Base-by-base conservation (phyloP, 2,329 filamentous ascomycete species). In the Paecilomyces sp. region DNA sequence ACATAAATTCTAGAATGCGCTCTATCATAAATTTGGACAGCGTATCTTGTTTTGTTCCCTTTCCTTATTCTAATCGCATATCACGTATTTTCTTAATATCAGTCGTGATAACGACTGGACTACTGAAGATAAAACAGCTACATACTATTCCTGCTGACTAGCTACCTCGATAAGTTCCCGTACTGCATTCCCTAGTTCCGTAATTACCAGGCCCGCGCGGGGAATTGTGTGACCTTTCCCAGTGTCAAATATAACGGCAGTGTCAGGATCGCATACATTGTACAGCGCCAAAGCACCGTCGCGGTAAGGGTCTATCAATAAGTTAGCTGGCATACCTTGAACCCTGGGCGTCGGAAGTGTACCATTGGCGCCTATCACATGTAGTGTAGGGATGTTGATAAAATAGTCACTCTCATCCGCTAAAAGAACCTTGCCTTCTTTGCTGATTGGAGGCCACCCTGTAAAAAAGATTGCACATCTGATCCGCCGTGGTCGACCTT, bases 211-310 rank as follows among this genome's bases (percentile, higher is more conserved):
- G 3, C 54, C 60, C 9, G 50, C 25, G 13, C 83, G 75, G 0
- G 85, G 85, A 3, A 88, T 74, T 0, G 83, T 86, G 66, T 88
- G 85, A 0, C 85, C 85, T 65, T 86, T 86, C 3, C 83, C 85
- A 62, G 87, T 84, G 64, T 88, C 85, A 61, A 87, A 87, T n/a
- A 88, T 76, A 34, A 79, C 77, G 0, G 84, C 84, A 1, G 74
- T 80, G 60, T 87, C 84, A 0, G 79, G 79, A 54, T 87, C 82
- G 63, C 85, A 88, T 25, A 86, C 78, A 63, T 85, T 85, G 72
- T 82, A 87, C 3, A 88, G 76, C 0, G 84, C 83, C 74, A 86
- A 79, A 2, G 83, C 82, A 0, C 85, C 85, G 34, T 84, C 77
- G 1, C 86, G 77, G 64, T 86, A 88, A 0, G 85, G 85, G 64